phyloP scores from a whole-genome alignment of 2,329 filamentous ascomycete genomes.

The Pyricularia sp. region DNA sequence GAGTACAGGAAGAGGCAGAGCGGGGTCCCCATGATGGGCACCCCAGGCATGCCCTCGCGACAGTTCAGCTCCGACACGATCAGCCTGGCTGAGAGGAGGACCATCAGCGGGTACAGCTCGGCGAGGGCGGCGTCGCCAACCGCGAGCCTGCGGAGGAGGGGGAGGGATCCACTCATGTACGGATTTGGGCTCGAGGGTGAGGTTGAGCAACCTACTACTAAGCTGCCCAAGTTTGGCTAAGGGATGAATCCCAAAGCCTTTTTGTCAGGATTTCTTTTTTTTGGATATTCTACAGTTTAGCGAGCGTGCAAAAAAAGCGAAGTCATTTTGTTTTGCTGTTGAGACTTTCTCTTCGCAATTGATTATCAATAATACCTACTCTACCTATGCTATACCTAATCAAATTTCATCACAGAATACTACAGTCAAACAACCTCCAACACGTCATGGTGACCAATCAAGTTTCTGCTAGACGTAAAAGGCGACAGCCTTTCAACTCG shows the following conservation, averaged over 20 bases:
- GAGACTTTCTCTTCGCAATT: not conserved
- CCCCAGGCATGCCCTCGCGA: conserved; percentile 88
- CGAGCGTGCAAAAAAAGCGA: not conserved
- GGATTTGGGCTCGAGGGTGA: conserved; percentile 4
- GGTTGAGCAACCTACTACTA: not conserved
- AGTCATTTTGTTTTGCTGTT: not conserved
- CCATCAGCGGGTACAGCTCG: not conserved
- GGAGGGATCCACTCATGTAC: not conserved
- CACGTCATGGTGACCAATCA: no score
- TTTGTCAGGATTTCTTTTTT: not conserved
- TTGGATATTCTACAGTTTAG: not conserved
- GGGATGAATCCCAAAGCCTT: not conserved
- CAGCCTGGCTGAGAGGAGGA: not conserved
- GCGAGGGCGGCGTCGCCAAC: not conserved
- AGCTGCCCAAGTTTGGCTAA: not conserved
- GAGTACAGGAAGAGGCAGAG: not conserved
- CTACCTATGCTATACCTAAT: not conserved
- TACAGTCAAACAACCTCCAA: no score
- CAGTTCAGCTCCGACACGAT: conserved; percentile 63
- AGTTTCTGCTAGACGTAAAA: no score
- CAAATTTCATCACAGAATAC: no score
- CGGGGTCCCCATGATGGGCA: conserved; percentile 43
- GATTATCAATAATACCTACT: not conserved
- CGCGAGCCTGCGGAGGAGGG: not conserved
- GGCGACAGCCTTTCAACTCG: no score